Conservation (phyloP, 257 asterid genomes). For the Nemophila menziesii region DNA sequence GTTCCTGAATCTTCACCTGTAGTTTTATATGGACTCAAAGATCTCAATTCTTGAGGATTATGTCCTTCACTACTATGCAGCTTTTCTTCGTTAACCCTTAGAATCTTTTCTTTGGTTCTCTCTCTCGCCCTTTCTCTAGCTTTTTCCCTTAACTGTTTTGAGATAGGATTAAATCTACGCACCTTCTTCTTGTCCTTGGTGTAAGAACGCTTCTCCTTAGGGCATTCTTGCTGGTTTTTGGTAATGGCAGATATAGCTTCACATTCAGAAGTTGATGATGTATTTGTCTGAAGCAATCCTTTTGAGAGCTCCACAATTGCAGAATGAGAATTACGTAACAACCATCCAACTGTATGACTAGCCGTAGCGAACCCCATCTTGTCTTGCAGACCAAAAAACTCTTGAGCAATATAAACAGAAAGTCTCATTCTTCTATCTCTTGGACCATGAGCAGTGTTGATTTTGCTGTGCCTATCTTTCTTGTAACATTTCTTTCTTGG, state of each 20-base stretch:
- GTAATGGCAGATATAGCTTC: constrained; percentile 14
- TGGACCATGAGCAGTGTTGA: constrained; percentile 55
- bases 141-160: constrained; percentile 43
- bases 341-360: constrained; percentile 64
- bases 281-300: constrained; percentile 1
- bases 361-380: constrained; percentile 56
- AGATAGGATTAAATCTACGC: constrained; percentile 14
- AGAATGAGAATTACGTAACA: constrained; percentile 26
- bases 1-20: constrained; percentile 12
- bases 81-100: constrained; percentile 13
- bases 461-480: constrained; percentile 78
- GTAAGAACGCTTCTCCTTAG: background rate
- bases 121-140: constrained; percentile 74
- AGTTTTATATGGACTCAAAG: constrained; percentile 2
- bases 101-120: constrained; percentile 44
- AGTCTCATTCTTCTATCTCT: constrained; percentile 70
- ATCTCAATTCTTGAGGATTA: background rate
- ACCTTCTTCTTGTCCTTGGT: constrained; percentile 13
- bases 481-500: constrained; percentile 19
- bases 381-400: constrained; percentile 56
- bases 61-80: background rate
- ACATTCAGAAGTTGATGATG: constrained; percentile 27
- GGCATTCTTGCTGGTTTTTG: background rate
- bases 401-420: constrained; percentile 44
- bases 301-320: constrained; percentile 32